phyloP scores from a whole-genome alignment of 2,329 filamentous ascomycete genomes.

The Trichoderma sp. region DNA sequence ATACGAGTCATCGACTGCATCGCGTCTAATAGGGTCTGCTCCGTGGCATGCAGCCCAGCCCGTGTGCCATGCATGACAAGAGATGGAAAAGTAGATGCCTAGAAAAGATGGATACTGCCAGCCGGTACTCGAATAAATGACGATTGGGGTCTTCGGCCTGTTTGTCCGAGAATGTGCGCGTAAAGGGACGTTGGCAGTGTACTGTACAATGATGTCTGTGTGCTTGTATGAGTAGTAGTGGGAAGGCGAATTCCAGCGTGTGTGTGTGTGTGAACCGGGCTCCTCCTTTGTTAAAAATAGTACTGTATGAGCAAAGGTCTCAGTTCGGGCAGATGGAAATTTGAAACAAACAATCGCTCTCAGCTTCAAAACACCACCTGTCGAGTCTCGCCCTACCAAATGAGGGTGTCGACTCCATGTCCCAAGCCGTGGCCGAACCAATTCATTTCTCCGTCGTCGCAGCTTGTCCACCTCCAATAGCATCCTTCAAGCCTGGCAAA shows the following conservation, averaged over 20 bases:
- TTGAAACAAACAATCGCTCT: neutral
- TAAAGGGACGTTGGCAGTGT: neutral
- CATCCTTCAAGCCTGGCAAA: neutral
- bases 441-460: neutral
- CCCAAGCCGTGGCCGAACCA: neutral
- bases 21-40: neutral
- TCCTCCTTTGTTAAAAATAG: neutral
- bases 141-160: neutral
- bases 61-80: neutral
- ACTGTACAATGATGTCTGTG: neutral
- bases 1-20: neutral
- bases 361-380: neutral
- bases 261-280: neutral
- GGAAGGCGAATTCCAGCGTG: neutral
- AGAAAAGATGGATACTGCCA: conserved; percentile 5
- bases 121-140: neutral
- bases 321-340: conserved; percentile 1
- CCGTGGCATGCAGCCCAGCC: neutral
- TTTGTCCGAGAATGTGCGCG: neutral
- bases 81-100: neutral
- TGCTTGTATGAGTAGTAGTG: neutral
- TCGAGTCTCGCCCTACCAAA: neutral
- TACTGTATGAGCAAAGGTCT: neutral
- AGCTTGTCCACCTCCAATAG: neutral
- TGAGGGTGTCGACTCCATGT: neutral